Evolutionary conservation across 108 stramenopile genomes (phyloP).

Genomic region (Discostella stelligeroides): DNA sequence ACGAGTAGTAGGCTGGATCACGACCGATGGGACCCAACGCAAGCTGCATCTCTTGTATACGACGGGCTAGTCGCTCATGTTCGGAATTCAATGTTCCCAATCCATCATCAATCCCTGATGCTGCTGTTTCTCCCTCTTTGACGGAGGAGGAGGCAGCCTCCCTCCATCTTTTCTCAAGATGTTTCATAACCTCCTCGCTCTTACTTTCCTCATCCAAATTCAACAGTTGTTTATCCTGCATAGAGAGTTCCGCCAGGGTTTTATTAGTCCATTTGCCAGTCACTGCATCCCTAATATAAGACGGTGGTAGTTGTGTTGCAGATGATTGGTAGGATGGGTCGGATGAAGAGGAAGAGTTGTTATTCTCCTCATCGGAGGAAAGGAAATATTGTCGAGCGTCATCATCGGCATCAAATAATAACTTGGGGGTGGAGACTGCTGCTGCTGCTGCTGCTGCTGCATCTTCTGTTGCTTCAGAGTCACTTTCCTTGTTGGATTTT

Average conservation of each 20-base stretch:
- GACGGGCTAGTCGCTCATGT: slow-evolving; percentile 50
- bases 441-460: too few species aligned
- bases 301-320: slow-evolving; percentile 51
- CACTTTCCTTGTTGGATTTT: too few species aligned
- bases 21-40: slow-evolving; percentile 76
- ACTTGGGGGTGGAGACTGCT: neutral
- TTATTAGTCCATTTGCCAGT: slow-evolving; percentile 82
- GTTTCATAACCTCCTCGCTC: slow-evolving; percentile 26
- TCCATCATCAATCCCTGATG: slow-evolving; percentile 18
- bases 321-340: neutral
- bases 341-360: neutral
- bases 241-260: slow-evolving; percentile 60
- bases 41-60: slow-evolving; percentile 67
- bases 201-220: slow-evolving; percentile 59
- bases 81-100: slow-evolving; percentile 29
- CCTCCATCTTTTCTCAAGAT: slow-evolving; percentile 30
- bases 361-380: too few species aligned
- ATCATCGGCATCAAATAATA: neutral
- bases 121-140: neutral
- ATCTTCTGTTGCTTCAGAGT: too few species aligned
- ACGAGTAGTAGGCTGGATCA: slow-evolving; percentile 24
- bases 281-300: slow-evolving; percentile 71
- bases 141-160: slow-evolving; percentile 2
- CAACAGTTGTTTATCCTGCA: slow-evolving; percentile 53
- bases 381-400: neutral